Evolutionary conservation across 768 basidiomycete genomes (phyloP).

Genomic region (Naganishia friedmannii): DNA sequence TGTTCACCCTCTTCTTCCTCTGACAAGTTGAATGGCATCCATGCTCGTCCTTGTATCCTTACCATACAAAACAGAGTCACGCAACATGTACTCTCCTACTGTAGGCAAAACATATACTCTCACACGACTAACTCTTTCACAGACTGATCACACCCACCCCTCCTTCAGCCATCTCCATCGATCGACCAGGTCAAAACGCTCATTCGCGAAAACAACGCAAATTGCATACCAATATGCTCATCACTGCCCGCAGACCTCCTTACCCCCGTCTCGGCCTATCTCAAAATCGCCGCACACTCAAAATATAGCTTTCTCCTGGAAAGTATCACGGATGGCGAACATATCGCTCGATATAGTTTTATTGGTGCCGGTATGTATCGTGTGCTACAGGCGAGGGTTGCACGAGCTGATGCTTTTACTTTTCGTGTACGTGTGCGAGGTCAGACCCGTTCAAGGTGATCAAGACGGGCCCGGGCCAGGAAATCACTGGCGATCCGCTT

Average conservation of each 20-base stretch:
- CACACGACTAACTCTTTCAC: background rate
- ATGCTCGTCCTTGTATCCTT: no score
- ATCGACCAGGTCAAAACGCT: constrained; percentile 70
- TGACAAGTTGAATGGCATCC: background rate
- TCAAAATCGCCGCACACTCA: constrained; percentile 84
- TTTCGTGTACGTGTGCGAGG: background rate
- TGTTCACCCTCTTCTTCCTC: background rate
- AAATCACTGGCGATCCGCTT: constrained; percentile 83
- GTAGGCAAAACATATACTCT: background rate
- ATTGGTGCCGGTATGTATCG: constrained; percentile 79
- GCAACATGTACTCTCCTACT: constrained; percentile 9
- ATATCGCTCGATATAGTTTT: constrained; percentile 88
- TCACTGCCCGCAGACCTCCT: constrained; percentile 92
- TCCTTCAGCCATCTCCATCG: constrained; percentile 56
- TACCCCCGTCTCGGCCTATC: constrained; percentile 94
- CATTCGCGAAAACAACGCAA: constrained; percentile 78
- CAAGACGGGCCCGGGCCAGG: constrained; percentile 79
- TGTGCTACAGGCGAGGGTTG: background rate
- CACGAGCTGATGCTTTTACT: background rate
- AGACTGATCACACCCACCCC: background rate
- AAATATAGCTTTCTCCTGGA: constrained; percentile 94
- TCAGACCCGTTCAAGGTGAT: constrained; percentile 92
- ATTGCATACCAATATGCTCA: constrained; percentile 87
- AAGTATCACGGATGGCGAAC: constrained; percentile 85
- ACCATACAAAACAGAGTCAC: no score